phyloP scores from a whole-genome alignment of 78 protist genomes.

The slime mould (Dictyostelium discoideum) region DNA sequence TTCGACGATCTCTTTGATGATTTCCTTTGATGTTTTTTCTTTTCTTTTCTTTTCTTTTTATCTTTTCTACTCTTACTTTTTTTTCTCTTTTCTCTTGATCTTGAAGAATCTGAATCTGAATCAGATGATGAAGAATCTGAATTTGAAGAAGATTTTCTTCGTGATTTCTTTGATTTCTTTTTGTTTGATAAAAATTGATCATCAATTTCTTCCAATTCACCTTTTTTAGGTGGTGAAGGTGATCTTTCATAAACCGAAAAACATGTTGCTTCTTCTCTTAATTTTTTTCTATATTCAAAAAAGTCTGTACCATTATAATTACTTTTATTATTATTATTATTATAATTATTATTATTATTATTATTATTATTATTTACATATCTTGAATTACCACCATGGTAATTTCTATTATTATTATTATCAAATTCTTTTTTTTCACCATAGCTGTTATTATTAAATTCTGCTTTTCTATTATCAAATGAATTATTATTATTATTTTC shows the following conservation, averaged over 20 bases:
- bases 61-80: not conserved
- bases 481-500: not conserved
- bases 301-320: not conserved
- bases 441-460: too few species aligned
- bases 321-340: not conserved
- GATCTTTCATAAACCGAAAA: constrained; percentile 14
- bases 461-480: not conserved
- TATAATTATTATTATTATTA: too few species aligned
- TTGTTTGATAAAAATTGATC: not conserved
- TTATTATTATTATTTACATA: not conserved
- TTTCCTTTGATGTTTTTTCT: not conserved
- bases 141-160: not conserved
- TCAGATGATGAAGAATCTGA: not conserved
- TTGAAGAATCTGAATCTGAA: not conserved
- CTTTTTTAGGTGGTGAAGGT: constrained; percentile 29
- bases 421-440: not conserved
- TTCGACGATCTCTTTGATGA: not conserved
- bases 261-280: constrained; percentile 23
- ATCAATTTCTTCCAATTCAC: not conserved
- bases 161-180: not conserved
- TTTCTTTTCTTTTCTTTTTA: not conserved
- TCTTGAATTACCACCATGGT: not conserved
- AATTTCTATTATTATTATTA: not conserved
- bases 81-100: not conserved
- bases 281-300: constrained; percentile 19